phyloP scores from a whole-genome alignment of 768 basidiomycete genomes.

The Rhizopogon vesiculosus region DNA sequence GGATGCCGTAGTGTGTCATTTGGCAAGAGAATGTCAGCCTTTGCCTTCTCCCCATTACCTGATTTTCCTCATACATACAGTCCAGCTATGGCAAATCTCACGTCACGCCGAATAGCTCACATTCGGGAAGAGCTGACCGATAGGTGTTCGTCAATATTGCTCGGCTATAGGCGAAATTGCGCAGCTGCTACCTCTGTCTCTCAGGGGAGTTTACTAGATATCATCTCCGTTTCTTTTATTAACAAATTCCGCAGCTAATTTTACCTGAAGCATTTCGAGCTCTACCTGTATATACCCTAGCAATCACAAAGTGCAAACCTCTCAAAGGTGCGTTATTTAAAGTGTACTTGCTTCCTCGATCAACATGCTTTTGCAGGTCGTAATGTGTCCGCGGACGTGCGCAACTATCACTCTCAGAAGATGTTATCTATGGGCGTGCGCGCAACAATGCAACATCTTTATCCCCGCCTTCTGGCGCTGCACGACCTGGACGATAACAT shows the following conservation, averaged over 20 bases:
- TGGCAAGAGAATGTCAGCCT: constrained; percentile 71
- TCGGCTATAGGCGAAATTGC: constrained; percentile 87
- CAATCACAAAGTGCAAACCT: constrained; percentile 84
- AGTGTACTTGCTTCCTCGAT: constrained; percentile 1
- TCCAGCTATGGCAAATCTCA: constrained; percentile 68
- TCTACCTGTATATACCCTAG: constrained; percentile 76
- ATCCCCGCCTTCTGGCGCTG: constrained; percentile 83
- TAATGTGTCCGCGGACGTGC: constrained; percentile 89
- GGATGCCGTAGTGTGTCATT: constrained; percentile 71
- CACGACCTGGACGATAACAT: constrained; percentile 75
- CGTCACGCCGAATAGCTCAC: constrained; percentile 55
- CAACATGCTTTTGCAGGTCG: constrained; percentile 45
- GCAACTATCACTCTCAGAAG: constrained; percentile 79
- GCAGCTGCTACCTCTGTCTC: constrained; percentile 71
- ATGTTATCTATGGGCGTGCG: constrained; percentile 69
- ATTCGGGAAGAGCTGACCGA: constrained; percentile 86
- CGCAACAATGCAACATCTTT: constrained; percentile 70
- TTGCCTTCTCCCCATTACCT: background rate
- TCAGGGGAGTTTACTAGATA: constrained; percentile 51
- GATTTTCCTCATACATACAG: background rate
- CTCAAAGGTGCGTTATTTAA: constrained; percentile 66
- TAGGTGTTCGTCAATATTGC: constrained; percentile 71
- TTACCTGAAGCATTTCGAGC: constrained; percentile 91
- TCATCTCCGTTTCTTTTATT: constrained; percentile 3
- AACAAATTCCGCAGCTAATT: constrained; percentile 57